phyloP scores from a whole-genome alignment of 2,329 filamentous ascomycete genomes.

The Lachnellula cervina region DNA sequence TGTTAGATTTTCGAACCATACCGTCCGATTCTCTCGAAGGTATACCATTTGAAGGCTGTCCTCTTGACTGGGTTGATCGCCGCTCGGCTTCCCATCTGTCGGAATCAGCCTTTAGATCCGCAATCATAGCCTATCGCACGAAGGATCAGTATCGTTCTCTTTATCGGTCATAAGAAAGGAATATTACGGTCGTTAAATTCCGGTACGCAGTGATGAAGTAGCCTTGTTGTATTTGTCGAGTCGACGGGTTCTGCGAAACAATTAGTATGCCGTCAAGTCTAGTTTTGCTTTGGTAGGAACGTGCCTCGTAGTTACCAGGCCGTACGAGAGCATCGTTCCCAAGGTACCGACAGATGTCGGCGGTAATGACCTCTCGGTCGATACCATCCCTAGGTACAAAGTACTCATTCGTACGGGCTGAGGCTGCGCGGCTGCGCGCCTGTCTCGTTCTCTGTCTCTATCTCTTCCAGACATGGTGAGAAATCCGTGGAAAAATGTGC shows the following conservation, averaged over 20 bases:
- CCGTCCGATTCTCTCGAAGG: slow-evolving; percentile 28
- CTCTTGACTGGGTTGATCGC: slow-evolving; percentile 25
- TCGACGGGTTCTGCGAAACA: slow-evolving; percentile 45
- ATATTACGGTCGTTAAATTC: slow-evolving; percentile 66
- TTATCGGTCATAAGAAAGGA: slow-evolving; percentile 18
- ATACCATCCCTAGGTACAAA: slow-evolving; percentile 78
- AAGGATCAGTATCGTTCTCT: slow-evolving; percentile 15
- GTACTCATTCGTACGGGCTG: slow-evolving; percentile 65
- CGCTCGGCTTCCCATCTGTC: slow-evolving; percentile 42
- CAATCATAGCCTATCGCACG: slow-evolving; percentile 45
- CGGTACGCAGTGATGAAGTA: slow-evolving; percentile 77
- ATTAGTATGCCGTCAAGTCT: slow-evolving; percentile 5
- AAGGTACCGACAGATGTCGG: slow-evolving; percentile 78
- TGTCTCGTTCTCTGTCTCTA: slow-evolving; percentile 24
- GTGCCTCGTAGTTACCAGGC: slow-evolving; percentile 69
- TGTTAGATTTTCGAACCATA: slow-evolving; percentile 33
- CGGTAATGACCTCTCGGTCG: slow-evolving; percentile 77
- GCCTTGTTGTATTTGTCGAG: slow-evolving; percentile 58
- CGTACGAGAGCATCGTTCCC: slow-evolving; percentile 77
- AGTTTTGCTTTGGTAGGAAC: slow-evolving; percentile 25
- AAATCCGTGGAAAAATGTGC: slow-evolving; percentile 27
- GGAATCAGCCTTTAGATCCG: slow-evolving; percentile 49
- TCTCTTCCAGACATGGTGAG: slow-evolving; percentile 23
- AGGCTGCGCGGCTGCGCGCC: slow-evolving; percentile 31
- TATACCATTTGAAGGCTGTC: slow-evolving; percentile 32